A percentile compares a stretch with the other conserved stretches of the same genome.
These are phyloP conservation scores for Suillus lakei DNA, from an alignment of 768 basidiomycete genomes.

Conservation along the genomic window DNA sequence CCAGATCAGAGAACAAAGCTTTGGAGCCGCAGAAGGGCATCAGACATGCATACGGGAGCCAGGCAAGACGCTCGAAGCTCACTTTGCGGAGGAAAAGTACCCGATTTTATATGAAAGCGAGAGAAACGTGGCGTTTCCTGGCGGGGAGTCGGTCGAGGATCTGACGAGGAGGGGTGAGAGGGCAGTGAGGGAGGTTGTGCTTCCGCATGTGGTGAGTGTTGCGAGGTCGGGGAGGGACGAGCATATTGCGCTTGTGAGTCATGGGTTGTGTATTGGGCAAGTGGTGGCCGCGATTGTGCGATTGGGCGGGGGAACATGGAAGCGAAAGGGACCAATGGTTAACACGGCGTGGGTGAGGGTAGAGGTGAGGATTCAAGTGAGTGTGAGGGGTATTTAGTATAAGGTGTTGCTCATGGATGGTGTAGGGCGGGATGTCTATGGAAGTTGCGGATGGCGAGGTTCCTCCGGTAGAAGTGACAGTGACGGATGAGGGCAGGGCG, in stretches of 20 bases:
- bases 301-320: conserved; percentile 36
- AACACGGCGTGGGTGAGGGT: conserved; percentile 77
- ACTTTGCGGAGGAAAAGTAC: conserved; percentile 57
- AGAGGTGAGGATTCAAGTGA: conserved; percentile 53
- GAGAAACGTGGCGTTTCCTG: conserved; percentile 57
- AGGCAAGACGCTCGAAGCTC: conserved; percentile 44
- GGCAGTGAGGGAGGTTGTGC: conserved; percentile 50
- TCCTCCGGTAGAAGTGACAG: conserved; percentile 44
- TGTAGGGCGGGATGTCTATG: conserved; percentile 35
- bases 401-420: background rate
- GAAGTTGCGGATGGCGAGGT: conserved; percentile 27
- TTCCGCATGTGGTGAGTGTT: conserved; percentile 59
- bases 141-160: conserved; percentile 72
- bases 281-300: conserved; percentile 55
- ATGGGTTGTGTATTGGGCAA: conserved; percentile 73
- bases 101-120: conserved; percentile 45
- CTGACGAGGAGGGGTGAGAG: conserved; percentile 57
- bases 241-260: conserved; percentile 74
- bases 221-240: conserved; percentile 41
- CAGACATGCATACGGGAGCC: conserved; percentile 40
- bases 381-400: background rate
- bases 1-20: conserved; percentile 64
- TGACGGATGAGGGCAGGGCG: conserved; percentile 58
- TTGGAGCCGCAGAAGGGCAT: conserved; percentile 72
- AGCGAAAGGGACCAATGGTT: conserved; percentile 35